Percentiles rank a stretch among this genome's conserved stretches.
phyloP scores from a whole-genome alignment of 371 early-diverging fungal genomes.

The Mucor indicus region DNA sequence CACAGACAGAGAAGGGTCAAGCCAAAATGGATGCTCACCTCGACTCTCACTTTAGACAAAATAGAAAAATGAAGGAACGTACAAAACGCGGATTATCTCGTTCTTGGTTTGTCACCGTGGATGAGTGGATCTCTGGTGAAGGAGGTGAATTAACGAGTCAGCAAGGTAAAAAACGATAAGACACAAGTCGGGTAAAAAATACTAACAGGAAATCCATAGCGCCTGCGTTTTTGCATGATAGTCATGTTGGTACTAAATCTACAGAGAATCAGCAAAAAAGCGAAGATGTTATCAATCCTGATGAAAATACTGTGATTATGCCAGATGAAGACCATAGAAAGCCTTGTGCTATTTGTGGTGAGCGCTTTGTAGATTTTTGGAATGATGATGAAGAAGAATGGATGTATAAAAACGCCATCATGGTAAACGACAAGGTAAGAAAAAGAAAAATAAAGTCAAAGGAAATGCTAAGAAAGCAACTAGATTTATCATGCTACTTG shows the following conservation, averaged over 20 bases:
- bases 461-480: not conserved
- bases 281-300: constrained; percentile 24
- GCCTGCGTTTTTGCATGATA: constrained; percentile 41
- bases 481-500: constrained; percentile 71
- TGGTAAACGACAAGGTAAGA: constrained; percentile 64
- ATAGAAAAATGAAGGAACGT: constrained; percentile 76
- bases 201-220: no score
- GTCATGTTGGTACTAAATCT: constrained; percentile 3
- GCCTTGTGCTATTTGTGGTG: constrained; percentile 86
- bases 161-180: constrained; percentile 29
- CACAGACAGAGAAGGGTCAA: constrained; percentile 65
- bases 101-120: constrained; percentile 82
- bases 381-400: constrained; percentile 89
- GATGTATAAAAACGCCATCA: constrained; percentile 81
- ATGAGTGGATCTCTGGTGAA: constrained; percentile 53
- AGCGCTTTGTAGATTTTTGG: constrained; percentile 81
- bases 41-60: constrained; percentile 94
- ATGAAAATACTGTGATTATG: constrained; percentile 42
- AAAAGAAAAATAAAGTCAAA: not conserved
- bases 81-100: constrained; percentile 74
- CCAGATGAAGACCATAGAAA: constrained; percentile 45
- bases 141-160: constrained; percentile 46
- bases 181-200: not conserved
- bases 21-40: constrained; percentile 80
- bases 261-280: constrained; percentile 10